Evolutionary conservation across 805 yeast genomes (phyloP).

Genomic region (Hanseniaspora pseudoguilliermondii): DNA sequence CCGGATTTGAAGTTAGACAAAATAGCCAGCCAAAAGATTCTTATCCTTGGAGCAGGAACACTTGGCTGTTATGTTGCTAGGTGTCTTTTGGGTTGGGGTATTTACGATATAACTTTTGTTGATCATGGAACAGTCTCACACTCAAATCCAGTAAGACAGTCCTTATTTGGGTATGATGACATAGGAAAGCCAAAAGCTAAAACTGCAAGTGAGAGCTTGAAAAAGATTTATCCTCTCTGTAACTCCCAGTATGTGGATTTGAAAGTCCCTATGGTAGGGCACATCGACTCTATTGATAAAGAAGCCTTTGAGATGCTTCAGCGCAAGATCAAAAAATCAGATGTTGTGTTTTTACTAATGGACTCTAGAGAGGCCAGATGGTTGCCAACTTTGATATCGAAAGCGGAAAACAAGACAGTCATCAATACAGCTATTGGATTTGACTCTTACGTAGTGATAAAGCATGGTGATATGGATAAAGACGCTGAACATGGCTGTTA

Average conservation of each 20-base stretch:
- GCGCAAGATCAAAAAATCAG: constrained; percentile 50
- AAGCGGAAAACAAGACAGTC: constrained; percentile 55
- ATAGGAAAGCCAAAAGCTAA: constrained; percentile 71
- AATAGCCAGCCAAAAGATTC: constrained; percentile 46
- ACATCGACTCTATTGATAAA: constrained; percentile 51
- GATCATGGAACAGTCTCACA: constrained; percentile 82
- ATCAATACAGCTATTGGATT: constrained; percentile 92
- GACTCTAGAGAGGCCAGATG: constrained; percentile 94
- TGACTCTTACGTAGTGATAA: constrained; percentile 84
- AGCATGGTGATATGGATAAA: constrained; percentile 56
- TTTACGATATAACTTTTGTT: constrained; percentile 68
- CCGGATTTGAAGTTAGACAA: constrained; percentile 65
- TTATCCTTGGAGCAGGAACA: constrained; percentile 92
- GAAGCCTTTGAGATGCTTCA: constrained; percentile 42
- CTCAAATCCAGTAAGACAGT: constrained; percentile 92
- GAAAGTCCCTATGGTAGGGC: constrained; percentile 95
- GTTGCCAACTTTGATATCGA: constrained; percentile 84
- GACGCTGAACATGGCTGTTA: constrained; percentile 66
- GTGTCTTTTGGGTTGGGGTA: constrained; percentile 89
- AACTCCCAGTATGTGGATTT: constrained; percentile 47
- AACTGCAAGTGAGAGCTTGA: constrained; percentile 62
- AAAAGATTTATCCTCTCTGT: constrained; percentile 67
- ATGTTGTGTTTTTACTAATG: constrained; percentile 67
- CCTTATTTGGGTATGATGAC: constrained; percentile 71
- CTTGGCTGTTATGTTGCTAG: constrained; percentile 85